Evolutionary conservation across 148 eudicot genomes (phyloP).

Genomic region (Limonium bicolor): DNA sequence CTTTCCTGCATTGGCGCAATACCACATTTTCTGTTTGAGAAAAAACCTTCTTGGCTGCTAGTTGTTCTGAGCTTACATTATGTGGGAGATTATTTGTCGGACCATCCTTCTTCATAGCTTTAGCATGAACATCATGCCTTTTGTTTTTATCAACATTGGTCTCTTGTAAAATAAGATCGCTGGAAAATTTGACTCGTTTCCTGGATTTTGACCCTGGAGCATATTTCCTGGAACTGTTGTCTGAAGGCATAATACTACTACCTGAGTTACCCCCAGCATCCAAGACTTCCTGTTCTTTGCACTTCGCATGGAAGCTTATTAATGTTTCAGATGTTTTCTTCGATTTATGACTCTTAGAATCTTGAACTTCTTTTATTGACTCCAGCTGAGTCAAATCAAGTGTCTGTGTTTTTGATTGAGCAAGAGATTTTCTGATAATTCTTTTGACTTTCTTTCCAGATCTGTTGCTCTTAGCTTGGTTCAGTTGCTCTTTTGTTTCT

Average conservation of each 20-base stretch:
- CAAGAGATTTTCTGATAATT: constrained; percentile 1
- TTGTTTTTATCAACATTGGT: constrained; percentile 5
- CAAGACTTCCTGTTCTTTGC: no score
- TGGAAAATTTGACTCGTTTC: constrained; percentile 12
- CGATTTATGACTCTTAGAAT: no score
- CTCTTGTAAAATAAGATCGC: constrained; percentile 10
- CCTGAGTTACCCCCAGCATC: no score
- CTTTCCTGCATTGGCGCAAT: constrained; percentile 34
- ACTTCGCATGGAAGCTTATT: no score
- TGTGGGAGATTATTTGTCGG: no score
- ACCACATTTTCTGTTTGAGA: constrained; percentile 7
- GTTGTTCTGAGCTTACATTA: not conserved
- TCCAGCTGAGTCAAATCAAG: not conserved
- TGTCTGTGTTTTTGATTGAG: not conserved
- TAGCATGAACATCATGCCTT: constrained; percentile 10
- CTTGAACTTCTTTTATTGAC: constrained; percentile 1
- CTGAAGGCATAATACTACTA: not conserved
- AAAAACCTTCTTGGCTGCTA: constrained; percentile 8
- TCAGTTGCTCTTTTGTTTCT: constrained; percentile 4
- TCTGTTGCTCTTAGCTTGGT: constrained; percentile 7
- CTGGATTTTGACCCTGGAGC: constrained; percentile 6
- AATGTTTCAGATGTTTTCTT: no score
- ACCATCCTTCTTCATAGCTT: constrained; percentile 7
- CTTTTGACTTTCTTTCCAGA: constrained; percentile 18
- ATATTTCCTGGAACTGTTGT: constrained; percentile 1